These are phyloP conservation scores for Eucalyptus sp. DNA, from an alignment of 345 rosid genomes.

Conservation along the genomic window DNA sequence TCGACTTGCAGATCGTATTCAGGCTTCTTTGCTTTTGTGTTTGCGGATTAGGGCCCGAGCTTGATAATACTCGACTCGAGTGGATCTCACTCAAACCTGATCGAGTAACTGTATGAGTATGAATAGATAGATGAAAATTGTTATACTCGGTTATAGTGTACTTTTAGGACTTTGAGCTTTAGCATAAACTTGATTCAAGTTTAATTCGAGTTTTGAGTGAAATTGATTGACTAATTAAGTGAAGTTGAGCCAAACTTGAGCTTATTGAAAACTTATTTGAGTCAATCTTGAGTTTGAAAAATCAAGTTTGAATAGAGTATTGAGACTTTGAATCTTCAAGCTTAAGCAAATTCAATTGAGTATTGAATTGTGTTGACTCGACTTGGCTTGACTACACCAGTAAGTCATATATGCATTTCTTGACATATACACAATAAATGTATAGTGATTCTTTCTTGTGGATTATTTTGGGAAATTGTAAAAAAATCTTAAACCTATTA, in stretches of 20 bases:
- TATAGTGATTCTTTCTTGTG: neutral
- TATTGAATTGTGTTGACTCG: neutral
- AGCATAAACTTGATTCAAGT: neutral
- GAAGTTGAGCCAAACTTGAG: neutral
- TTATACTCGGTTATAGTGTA: neutral
- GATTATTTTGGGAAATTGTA: neutral
- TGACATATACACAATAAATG: neutral
- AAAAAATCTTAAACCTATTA: neutral
- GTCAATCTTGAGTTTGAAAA: neutral
- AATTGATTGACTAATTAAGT: neutral
- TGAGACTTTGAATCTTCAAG: neutral
- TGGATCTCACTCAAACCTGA: neutral
- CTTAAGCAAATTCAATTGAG: neutral
- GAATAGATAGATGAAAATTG: neutral
- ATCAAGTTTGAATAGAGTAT: neutral
- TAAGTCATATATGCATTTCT: neutral
- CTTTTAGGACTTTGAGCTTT: neutral
- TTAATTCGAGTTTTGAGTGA: neutral
- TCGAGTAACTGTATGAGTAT: neutral
- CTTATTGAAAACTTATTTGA: neutral
- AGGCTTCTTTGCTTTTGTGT: neutral
- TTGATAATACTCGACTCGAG: neutral
- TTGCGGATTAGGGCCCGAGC: neutral
- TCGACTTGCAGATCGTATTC: neutral
- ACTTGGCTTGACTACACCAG: neutral